These are phyloP conservation scores for Colletotrichum liriopes DNA, from an alignment of 2,329 filamentous ascomycete species.

Conservation along the genomic window DNA sequence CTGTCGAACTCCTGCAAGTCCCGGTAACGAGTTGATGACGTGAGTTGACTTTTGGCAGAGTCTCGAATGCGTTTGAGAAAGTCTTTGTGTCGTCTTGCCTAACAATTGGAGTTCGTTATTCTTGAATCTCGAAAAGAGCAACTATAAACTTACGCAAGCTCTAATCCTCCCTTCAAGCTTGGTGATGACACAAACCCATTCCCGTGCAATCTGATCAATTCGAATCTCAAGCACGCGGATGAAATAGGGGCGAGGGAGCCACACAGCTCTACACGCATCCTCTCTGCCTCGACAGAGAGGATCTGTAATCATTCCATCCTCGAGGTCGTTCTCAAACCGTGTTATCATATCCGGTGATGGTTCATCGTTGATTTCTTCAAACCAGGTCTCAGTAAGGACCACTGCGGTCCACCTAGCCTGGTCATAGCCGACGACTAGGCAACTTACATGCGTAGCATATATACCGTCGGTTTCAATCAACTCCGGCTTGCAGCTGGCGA, in stretches of 20 bases:
- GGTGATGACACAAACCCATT: neutral
- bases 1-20: neutral
- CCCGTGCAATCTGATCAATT: neutral
- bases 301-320: neutral
- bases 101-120: too few species aligned
- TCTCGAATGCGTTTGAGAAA: neutral
- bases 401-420: slow-evolving; percentile 1
- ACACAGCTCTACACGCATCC: rapidly evolving
- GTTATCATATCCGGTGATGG: slow-evolving; percentile 10
- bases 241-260: slow-evolving; percentile 7
- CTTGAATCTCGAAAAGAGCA: too few species aligned
- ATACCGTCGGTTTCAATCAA: neutral
- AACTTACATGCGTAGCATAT: neutral
- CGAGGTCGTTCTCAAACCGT: neutral
- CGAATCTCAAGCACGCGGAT: neutral
- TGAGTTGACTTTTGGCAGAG: too few species aligned
- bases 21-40: too few species aligned
- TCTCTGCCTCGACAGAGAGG: neutral
- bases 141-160: neutral
- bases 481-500: rapidly evolving
- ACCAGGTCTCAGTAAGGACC: neutral
- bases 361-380: neutral
- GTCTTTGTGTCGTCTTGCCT: neutral
- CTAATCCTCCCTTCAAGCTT: neutral
- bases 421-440: neutral